Evolutionary conservation across 441 rosid genomes (phyloP).

Genomic region (Kokia cookei): DNA sequence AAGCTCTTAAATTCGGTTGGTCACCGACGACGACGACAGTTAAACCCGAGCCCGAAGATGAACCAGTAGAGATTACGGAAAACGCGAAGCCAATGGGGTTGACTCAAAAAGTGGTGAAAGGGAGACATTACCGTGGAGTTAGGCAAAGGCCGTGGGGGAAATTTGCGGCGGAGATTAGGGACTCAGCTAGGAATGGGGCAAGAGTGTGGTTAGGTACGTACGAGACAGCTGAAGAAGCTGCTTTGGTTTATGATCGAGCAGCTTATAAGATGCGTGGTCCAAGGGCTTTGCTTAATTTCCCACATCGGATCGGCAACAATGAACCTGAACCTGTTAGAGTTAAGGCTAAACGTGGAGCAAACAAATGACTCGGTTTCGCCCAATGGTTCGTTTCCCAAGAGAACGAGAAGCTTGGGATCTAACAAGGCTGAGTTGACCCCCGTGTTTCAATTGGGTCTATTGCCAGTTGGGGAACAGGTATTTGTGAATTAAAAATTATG

Average conservation of each 20-base stretch:
- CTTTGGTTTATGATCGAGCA: conserved; percentile 41
- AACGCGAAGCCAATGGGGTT: neutral
- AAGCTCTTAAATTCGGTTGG: conserved; percentile 29
- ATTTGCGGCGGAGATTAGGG: conserved; percentile 43
- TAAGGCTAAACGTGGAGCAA: conserved; percentile 19
- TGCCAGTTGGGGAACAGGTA: conserved; percentile 25
- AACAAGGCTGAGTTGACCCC: conserved; percentile 4
- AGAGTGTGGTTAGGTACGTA: conserved; percentile 45
- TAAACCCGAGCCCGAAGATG: conserved; percentile 7
- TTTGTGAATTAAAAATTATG: conserved; percentile 14
- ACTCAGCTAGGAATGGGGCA: conserved; percentile 33
- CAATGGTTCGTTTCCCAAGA: conserved; percentile 5
- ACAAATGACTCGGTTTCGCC: neutral
- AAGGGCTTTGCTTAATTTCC: conserved; percentile 39
- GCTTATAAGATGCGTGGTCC: conserved; percentile 35
- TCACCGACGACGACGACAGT: conserved; percentile 11
- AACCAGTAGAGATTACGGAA: neutral
- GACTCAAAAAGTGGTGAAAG: conserved; percentile 12
- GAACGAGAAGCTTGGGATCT: conserved; percentile 8
- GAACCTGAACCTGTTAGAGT: conserved; percentile 36
- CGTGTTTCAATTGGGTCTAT: neutral
- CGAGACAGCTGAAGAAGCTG: conserved; percentile 38
- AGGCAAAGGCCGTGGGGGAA: conserved; percentile 47
- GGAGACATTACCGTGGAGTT: conserved; percentile 39
- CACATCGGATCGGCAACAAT: conserved; percentile 23